Percentiles rank a stretch among this genome's conserved stretches.
Evolutionary conservation across 2,329 filamentous ascomycete genomes (phyloP).

Genomic region (Falciphora oryzae): DNA sequence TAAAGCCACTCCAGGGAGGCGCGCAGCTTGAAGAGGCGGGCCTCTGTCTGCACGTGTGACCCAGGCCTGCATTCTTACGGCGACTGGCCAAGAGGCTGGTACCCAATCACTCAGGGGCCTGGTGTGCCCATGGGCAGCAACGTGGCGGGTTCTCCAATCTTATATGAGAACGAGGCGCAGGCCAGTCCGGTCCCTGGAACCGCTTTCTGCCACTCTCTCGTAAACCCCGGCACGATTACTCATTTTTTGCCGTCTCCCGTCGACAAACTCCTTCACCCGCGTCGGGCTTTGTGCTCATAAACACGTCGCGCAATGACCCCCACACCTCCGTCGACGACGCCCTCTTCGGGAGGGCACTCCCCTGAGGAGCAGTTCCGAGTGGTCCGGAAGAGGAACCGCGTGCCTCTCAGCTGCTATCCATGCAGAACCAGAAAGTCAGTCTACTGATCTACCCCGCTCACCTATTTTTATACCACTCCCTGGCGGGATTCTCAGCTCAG

Average conservation of each 20-base stretch:
- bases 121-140: background rate
- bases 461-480: background rate
- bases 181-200: background rate
- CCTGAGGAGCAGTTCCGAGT: slow-evolving; percentile 83
- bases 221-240: slow-evolving; percentile 11
- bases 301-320: slow-evolving; percentile 54
- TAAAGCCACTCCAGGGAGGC: background rate
- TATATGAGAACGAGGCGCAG: background rate
- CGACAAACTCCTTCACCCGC: background rate
- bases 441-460: background rate
- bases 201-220: slow-evolving; percentile 1
- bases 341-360: slow-evolving; percentile 70
- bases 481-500: background rate
- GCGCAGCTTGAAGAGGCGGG: background rate
- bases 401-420: slow-evolving; percentile 85
- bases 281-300: background rate
- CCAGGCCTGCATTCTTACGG: background rate
- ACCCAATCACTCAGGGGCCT: background rate
- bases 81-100: background rate
- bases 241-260: background rate
- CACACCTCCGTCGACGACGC: slow-evolving; percentile 71
- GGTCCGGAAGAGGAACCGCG: slow-evolving; percentile 84
- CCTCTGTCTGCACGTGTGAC: background rate
- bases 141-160: background rate
- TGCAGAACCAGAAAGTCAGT: slow-evolving; percentile 86